Evolutionary conservation across 441 rosid genomes (phyloP).

Genomic region (Rhodomyrtus psidioides): DNA sequence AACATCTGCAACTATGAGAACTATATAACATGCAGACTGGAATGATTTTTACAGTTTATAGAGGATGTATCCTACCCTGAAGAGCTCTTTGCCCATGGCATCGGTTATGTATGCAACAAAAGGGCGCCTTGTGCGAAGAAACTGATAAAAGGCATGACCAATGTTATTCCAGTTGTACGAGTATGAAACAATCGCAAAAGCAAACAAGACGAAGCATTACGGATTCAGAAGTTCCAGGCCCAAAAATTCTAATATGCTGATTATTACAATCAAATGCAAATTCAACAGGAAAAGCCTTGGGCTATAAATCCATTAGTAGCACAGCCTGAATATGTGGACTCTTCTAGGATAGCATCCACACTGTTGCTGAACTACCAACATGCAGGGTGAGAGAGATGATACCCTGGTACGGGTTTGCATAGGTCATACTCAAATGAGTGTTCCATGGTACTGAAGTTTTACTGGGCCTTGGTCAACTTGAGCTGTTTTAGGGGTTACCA

Average conservation of each 20-base stretch:
- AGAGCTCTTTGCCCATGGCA: constrained; percentile 68
- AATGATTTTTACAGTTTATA: background rate
- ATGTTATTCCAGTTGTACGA: background rate
- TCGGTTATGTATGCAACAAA: constrained; percentile 78
- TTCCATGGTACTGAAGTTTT: background rate
- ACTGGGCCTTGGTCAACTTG: background rate
- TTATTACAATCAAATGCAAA: background rate
- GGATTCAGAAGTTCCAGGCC: background rate
- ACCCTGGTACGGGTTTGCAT: background rate
- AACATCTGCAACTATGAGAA: background rate
- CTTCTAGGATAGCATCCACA: background rate
- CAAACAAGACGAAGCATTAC: background rate
- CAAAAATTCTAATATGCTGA: background rate
- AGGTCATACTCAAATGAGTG: background rate
- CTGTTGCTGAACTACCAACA: background rate
- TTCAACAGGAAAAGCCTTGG: background rate
- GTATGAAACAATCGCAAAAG: background rate
- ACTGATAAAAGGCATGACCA: constrained; percentile 26
- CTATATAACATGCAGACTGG: background rate
- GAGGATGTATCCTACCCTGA: constrained; percentile 43
- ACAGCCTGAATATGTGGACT: background rate
- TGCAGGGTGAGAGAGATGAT: background rate
- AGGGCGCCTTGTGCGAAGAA: constrained; percentile 87
- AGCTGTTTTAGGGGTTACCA: background rate
- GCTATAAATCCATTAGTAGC: background rate